Conservation (phyloP, 164 flowering plant species). For the Vitis riparia region DNA sequence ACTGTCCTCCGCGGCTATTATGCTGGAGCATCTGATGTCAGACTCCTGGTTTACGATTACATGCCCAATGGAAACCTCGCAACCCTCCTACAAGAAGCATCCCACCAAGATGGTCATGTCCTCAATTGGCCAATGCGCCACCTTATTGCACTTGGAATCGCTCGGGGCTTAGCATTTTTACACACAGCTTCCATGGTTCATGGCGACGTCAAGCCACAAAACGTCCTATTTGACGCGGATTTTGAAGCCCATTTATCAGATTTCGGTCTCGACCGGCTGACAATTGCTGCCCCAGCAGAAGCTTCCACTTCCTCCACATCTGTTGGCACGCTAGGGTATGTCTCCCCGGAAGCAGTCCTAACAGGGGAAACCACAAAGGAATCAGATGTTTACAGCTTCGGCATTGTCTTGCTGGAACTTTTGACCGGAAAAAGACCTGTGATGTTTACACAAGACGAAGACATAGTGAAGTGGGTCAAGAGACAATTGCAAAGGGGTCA, state of each 20-base stretch:
- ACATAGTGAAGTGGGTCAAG: constrained; percentile 98
- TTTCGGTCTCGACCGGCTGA: constrained; percentile 64
- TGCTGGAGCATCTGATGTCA: constrained; percentile 63
- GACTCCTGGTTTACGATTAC: constrained; percentile 87
- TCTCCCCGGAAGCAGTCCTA: constrained; percentile 68
- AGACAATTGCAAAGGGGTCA: constrained; percentile 83
- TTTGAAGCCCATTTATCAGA: constrained; percentile 93
- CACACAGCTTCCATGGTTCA: constrained; percentile 64
- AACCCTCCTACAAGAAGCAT: constrained; percentile 87
- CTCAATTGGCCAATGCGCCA: constrained; percentile 99
- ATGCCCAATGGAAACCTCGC: constrained; percentile 97
- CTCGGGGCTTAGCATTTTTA: constrained; percentile 77
- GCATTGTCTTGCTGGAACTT: constrained; percentile 81
- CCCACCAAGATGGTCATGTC: constrained; percentile 92
- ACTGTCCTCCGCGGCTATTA: constrained; percentile 93
- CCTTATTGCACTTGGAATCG: constrained; percentile 85
- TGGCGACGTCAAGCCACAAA: constrained; percentile 85
- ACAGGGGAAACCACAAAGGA: constrained; percentile 66
- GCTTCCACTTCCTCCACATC: constrained; percentile 59
- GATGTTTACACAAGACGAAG: constrained; percentile 86
- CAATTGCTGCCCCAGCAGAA: constrained; percentile 38
- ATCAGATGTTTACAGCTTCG: constrained; percentile 86
- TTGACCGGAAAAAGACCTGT: constrained; percentile 80
- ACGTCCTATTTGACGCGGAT: constrained; percentile 86
- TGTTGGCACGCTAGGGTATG: constrained; percentile 78